phyloP scores from a whole-genome alignment of 1,284 basidiomycete genomes.

The Heterobasidion parviporum region DNA sequence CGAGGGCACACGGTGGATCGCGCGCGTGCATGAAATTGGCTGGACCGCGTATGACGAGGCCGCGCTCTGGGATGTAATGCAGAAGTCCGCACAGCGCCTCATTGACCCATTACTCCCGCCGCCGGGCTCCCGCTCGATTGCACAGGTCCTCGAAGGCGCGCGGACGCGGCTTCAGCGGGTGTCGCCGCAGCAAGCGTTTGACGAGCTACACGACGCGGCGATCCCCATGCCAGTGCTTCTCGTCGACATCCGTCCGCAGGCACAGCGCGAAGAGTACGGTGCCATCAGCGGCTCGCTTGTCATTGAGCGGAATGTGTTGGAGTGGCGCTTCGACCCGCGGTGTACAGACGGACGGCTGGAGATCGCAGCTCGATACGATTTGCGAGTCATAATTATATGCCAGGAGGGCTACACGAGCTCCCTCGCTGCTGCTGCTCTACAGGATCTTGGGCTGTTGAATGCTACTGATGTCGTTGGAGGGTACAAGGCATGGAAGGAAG shows the following conservation, averaged over 20 bases:
- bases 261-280: slow-evolving; percentile 46
- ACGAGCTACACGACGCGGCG: slow-evolving; percentile 44
- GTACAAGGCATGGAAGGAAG: slow-evolving; percentile 59
- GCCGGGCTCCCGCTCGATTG: slow-evolving; percentile 49
- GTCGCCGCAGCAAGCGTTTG: slow-evolving; percentile 48
- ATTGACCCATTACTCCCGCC: slow-evolving; percentile 55
- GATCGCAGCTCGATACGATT: slow-evolving; percentile 63
- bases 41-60: slow-evolving; percentile 46
- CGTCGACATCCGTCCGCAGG: slow-evolving; percentile 64
- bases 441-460: slow-evolving; percentile 58
- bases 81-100: slow-evolving; percentile 48
- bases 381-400: slow-evolving; percentile 62
- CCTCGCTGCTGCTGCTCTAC: slow-evolving; percentile 58
- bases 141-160: slow-evolving; percentile 44
- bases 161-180: slow-evolving; percentile 57
- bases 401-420: slow-evolving; percentile 64
- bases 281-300: slow-evolving; percentile 53
- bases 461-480: slow-evolving; percentile 72
- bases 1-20: slow-evolving; percentile 33
- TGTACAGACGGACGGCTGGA: slow-evolving; percentile 38
- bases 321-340: slow-evolving; percentile 69
- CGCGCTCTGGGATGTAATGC: slow-evolving; percentile 57
- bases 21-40: slow-evolving; percentile 42
- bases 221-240: slow-evolving; percentile 54
- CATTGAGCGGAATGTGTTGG: slow-evolving; percentile 65